These are phyloP conservation scores for Oryza longistaminata DNA, from an alignment of 176 grass and related monocot species.

Conservation along the genomic window DNA sequence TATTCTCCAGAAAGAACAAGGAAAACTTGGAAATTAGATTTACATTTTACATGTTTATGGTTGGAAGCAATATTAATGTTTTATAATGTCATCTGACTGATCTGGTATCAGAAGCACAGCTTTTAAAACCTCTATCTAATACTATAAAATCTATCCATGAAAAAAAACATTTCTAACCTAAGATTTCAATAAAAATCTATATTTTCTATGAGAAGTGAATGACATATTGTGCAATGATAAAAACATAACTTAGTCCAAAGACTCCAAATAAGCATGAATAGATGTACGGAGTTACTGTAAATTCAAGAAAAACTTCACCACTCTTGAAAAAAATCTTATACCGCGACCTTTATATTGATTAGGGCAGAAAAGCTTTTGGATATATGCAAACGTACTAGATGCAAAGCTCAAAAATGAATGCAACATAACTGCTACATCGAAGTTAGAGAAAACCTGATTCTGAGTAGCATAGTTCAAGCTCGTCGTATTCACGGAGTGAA, in stretches of 20 bases:
- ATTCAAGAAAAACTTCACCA: constrained; percentile 3
- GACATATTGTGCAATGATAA: neutral
- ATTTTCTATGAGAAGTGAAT: neutral
- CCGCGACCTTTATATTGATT: neutral
- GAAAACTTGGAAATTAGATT: constrained; percentile 4
- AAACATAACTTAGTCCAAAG: neutral
- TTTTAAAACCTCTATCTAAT: constrained; percentile 1
- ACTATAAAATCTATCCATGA: constrained; percentile 1
- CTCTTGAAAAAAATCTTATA: constrained; percentile 18
- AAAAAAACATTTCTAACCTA: neutral
- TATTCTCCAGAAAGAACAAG: constrained; percentile 7
- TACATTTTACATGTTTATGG: neutral
- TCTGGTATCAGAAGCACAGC: neutral
- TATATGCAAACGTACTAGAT: constrained; percentile 9
- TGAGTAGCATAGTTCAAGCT: constrained; percentile 95
- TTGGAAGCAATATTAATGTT: neutral
- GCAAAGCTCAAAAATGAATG: constrained; percentile 35
- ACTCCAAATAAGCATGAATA: constrained; percentile 22
- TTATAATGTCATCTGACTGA: constrained; percentile 9
- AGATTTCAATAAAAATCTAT: neutral
- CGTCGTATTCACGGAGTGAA: constrained; percentile 94
- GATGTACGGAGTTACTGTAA: neutral
- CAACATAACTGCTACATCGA: constrained; percentile 9
- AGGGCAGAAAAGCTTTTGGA: neutral
- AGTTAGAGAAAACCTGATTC: constrained; percentile 78